These are phyloP conservation scores for Neurospora sp. DNA, from an alignment of 495 filamentous ascomycete species.

Conservation along the genomic window DNA sequence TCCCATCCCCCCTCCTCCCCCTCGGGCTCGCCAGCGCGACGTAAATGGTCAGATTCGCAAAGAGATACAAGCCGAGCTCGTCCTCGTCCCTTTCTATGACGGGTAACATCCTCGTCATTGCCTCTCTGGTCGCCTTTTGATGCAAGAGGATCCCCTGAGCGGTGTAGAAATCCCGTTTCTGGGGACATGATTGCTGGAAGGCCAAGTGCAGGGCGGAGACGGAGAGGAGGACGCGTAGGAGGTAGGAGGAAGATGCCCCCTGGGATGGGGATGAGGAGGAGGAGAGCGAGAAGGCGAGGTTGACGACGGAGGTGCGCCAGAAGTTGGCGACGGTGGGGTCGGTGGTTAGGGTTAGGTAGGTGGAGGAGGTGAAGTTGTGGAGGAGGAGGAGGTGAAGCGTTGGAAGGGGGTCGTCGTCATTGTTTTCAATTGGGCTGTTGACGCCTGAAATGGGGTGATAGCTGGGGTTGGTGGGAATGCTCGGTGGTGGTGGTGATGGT, in stretches of 20 bases:
- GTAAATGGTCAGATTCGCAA: slow-evolving; percentile 27
- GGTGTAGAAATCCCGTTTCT: slow-evolving; percentile 34
- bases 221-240: slow-evolving; percentile 46
- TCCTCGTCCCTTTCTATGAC: slow-evolving; percentile 6
- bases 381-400: slow-evolving; percentile 32
- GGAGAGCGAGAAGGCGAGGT: slow-evolving; percentile 27
- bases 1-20: neutral
- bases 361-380: slow-evolving; percentile 32
- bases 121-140: slow-evolving; percentile 27
- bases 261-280: neutral
- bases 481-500: neutral
- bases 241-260: slow-evolving; percentile 30
- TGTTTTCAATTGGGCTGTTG: neutral
- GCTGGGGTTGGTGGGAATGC: neutral
- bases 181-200: slow-evolving; percentile 22
- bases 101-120: slow-evolving; percentile 15
- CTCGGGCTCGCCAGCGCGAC: neutral
- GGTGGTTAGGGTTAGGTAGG: slow-evolving; percentile 26
- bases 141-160: slow-evolving; percentile 42
- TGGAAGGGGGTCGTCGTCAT: slow-evolving; percentile 14
- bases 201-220: slow-evolving; percentile 46
- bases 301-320: slow-evolving; percentile 26
- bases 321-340: slow-evolving; percentile 24
- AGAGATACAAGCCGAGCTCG: slow-evolving; percentile 20
- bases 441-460: neutral